Evolutionary conservation across 2,329 filamentous ascomycete species (phyloP).

Genomic region (Cephalotrichum gorgonifer): DNA sequence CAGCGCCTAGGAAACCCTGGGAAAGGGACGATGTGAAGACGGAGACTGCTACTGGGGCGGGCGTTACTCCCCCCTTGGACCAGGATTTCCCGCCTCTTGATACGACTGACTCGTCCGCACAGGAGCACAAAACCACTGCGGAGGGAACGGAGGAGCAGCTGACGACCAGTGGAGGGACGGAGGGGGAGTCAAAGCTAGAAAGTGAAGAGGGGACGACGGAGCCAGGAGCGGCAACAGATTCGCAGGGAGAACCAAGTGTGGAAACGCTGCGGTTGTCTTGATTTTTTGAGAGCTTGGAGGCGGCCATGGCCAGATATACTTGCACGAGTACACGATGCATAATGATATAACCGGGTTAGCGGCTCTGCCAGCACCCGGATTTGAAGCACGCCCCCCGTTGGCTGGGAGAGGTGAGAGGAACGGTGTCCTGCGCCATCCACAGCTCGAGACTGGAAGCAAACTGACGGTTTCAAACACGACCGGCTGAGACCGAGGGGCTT

Average conservation of each 20-base stretch:
- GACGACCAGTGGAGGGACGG: not conserved
- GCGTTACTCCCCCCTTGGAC: slow-evolving; percentile 26
- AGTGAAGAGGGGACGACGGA: not conserved
- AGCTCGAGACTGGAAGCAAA: not conserved
- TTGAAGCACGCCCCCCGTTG: too few relatives aligned
- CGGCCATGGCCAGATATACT: not conserved
- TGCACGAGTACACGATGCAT: not conserved
- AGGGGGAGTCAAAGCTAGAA: not conserved
- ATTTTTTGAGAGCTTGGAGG: not conserved
- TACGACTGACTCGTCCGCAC: not conserved
- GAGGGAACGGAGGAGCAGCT: not conserved
- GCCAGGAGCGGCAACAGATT: too few relatives aligned
- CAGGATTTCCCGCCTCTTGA: slow-evolving; percentile 21
- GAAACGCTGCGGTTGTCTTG: not conserved
- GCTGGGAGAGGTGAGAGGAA: too few relatives aligned
- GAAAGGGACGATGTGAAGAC: slow-evolving; percentile 44
- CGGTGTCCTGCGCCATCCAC: too few relatives aligned
- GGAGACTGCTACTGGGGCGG: slow-evolving; percentile 11
- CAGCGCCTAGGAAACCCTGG: slow-evolving; percentile 60
- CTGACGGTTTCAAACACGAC: not conserved
- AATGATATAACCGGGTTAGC: not conserved
- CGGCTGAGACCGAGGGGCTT: too few relatives aligned
- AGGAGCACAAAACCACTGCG: not conserved
- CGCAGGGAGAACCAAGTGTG: not conserved
- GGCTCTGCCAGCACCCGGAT: not conserved